A percentile compares a stretch with the other conserved stretches of the same genome.
Conservation (phyloP, 2,329 filamentous ascomycete genomes). For the Byssothecium circinans region DNA sequence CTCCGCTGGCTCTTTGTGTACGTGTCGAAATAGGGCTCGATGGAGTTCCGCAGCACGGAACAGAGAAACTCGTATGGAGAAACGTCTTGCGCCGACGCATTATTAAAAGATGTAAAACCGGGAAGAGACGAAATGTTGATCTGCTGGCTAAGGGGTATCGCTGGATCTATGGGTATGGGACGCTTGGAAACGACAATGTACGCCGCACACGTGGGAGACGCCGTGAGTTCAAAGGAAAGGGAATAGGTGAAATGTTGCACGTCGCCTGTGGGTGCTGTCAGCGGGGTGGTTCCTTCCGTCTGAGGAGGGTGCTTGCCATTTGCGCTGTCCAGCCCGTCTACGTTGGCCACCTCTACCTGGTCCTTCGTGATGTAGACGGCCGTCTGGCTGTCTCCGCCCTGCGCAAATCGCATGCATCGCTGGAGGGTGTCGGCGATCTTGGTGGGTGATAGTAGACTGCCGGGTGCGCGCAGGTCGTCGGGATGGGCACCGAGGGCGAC, state of each 20-base stretch:
- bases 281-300: slow-evolving; percentile 13
- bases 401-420: slow-evolving; percentile 85
- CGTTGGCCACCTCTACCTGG: slow-evolving; percentile 52
- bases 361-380: slow-evolving; percentile 93
- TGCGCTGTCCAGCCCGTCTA: slow-evolving; percentile 34
- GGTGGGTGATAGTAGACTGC: slow-evolving; percentile 77
- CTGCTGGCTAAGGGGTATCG: slow-evolving; percentile 79
- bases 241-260: slow-evolving; percentile 67
- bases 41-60: slow-evolving; percentile 84
- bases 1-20: slow-evolving; percentile 70
- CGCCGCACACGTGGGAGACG: slow-evolving; percentile 75
- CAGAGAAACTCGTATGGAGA: slow-evolving; percentile 93
- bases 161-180: slow-evolving; percentile 81
- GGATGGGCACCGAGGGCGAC: slow-evolving; percentile 57
- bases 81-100: slow-evolving; percentile 69
- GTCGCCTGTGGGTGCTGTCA: slow-evolving; percentile 45
- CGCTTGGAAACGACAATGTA: slow-evolving; percentile 91
- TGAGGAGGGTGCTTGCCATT: slow-evolving; percentile 28
- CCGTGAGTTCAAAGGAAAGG: slow-evolving; percentile 79
- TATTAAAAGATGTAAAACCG: slow-evolving; percentile 71
- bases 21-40: slow-evolving; percentile 96
- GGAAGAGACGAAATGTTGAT: slow-evolving; percentile 92
- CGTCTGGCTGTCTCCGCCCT: slow-evolving; percentile 70
- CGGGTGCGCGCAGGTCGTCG: slow-evolving; percentile 76
- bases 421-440: slow-evolving; percentile 78